Evolutionary conservation across 1,284 basidiomycete genomes (phyloP), one percentile per base, ranked within the genome.

Genomic region (Ustilago hordei): DNA sequence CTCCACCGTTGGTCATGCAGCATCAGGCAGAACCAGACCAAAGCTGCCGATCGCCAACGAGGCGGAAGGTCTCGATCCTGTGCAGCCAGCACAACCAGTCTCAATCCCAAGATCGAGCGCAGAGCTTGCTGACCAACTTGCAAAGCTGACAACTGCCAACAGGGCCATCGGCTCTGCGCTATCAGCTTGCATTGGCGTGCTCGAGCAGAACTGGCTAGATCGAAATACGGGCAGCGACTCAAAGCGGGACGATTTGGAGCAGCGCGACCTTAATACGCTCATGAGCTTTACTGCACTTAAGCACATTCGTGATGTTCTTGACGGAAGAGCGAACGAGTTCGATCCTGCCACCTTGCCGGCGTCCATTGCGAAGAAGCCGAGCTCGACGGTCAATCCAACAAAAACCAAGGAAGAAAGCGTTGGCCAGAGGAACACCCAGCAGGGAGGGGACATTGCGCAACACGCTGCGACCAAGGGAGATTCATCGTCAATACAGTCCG

Each of bases 271-370:
- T 38, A 57, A 71, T 53, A 71, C 75, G 17, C 55, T 82, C 12
- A 78, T 79, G 74, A 73, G 71, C 59, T 74, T 83, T 45, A 80
- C 80, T 9, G 73, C 81, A 8, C 69, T 83, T 41, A 83, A 83
- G 54, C 81, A 83, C 59, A 76, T 77, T 32, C 74, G 81, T 4
- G 81, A 83, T 52, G 81, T 83, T 4, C 79, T 83, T 17, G 53
- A 66, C 1, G 81, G 78, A 15, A 67, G 64, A 9, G 72, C 75
- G 1, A 47, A 41, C n/a, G 80, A 81, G 28, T 82, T 80, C 28
- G 78, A 83, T 38, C 68, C 78, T 11, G 69, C 75, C 2, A 79
- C 73, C 0, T 50, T 78, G 54, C 75, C 65, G 4, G 43, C 48
- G 13, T 17, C 43, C 7, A 38, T 50, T 8, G 39, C 55, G 23